phyloP scores from a whole-genome alignment of 2,329 filamentous ascomycete species.

The Lachnellula occidentalis region DNA sequence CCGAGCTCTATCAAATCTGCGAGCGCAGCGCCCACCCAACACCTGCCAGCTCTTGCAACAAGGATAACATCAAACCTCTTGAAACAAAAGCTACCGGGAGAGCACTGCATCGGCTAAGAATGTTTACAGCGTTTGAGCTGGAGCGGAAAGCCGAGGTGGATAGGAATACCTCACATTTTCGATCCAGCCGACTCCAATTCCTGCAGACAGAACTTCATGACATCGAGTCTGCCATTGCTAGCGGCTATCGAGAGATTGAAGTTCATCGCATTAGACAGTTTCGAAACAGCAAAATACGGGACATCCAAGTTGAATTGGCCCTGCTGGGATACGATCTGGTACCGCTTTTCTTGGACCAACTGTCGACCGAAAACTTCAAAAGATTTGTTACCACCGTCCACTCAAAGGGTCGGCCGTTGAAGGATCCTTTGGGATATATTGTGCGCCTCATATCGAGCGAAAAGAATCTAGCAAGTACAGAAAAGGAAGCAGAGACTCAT shows the following conservation, averaged over 20 bases:
- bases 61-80: no score
- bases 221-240: not conserved
- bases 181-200: not conserved
- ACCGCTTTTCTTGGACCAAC: not conserved
- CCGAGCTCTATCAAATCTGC: not conserved
- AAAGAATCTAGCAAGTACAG: not conserved
- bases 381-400: not conserved
- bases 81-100: not conserved
- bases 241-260: not conserved
- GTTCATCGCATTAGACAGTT: not conserved
- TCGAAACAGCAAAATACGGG: not conserved
- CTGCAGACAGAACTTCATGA: not conserved
- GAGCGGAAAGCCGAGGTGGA: not conserved
- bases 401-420: not conserved
- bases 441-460: not conserved
- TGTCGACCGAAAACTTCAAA: not conserved
- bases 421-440: not conserved
- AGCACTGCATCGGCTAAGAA: not conserved
- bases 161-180: not conserved
- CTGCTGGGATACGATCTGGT: not conserved
- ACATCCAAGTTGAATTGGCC: not conserved
- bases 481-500: not conserved
- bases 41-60: not conserved
- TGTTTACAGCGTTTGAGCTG: not conserved
- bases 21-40: not conserved